Conservation (phyloP, 768 basidiomycete genomes). For the Trametopsis cervina region DNA sequence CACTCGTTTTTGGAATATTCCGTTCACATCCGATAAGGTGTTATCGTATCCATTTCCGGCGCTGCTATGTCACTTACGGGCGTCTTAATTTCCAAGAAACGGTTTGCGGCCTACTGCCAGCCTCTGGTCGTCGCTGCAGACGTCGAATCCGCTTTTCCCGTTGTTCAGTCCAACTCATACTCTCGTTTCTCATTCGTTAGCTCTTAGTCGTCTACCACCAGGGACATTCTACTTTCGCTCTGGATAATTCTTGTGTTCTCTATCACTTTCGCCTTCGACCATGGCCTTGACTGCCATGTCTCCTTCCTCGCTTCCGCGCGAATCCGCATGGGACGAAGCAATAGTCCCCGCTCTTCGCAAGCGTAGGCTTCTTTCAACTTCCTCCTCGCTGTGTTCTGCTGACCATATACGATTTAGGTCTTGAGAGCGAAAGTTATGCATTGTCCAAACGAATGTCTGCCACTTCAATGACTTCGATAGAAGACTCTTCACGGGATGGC, state of each 20-base stretch:
- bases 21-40: no score
- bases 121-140: conserved; percentile 5
- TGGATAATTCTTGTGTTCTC: conserved; percentile 13
- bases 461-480: conserved; percentile 54
- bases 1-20: no score
- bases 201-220: neutral
- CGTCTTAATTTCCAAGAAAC: neutral
- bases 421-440: conserved; percentile 75
- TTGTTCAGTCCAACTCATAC: conserved; percentile 13
- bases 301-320: conserved; percentile 29
- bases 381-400: conserved; percentile 10
- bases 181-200: conserved; percentile 5
- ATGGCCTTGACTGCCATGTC: conserved; percentile 39
- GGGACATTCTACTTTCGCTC: neutral
- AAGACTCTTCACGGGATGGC: conserved; percentile 29
- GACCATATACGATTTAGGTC: conserved; percentile 39
- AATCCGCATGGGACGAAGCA: conserved; percentile 71
- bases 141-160: neutral
- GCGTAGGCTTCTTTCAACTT: conserved; percentile 34
- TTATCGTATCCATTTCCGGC: no score
- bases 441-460: conserved; percentile 72
- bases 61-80: neutral
- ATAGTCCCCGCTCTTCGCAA: conserved; percentile 79
- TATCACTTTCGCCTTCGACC: conserved; percentile 10
- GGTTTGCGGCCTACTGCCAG: conserved; percentile 1